Conservation (phyloP, 805 yeast species). For the Komagataella populi region DNA sequence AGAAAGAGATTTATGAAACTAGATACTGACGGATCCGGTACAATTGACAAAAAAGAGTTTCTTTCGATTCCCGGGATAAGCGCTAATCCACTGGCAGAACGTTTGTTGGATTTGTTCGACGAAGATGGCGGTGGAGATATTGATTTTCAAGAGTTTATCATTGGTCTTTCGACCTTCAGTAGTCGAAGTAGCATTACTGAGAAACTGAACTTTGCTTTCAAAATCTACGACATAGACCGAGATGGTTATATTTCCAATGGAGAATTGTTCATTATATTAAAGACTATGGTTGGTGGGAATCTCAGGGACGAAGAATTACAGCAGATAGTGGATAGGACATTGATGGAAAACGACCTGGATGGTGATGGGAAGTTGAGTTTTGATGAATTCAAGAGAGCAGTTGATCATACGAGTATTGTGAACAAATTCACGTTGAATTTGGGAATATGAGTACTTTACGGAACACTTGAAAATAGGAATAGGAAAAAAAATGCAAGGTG, state of each 20-base stretch:
- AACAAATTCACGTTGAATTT: slow-evolving; percentile 1
- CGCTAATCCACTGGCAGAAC: slow-evolving; percentile 75
- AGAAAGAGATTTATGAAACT: slow-evolving; percentile 90
- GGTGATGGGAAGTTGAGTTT: slow-evolving; percentile 80
- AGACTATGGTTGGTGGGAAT: slow-evolving; percentile 95
- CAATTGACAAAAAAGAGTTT: slow-evolving; percentile 84
- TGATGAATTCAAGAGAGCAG: slow-evolving; percentile 70
- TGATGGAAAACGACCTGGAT: slow-evolving; percentile 81
- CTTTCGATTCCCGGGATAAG: slow-evolving; percentile 87
- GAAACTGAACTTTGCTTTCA: slow-evolving; percentile 79
- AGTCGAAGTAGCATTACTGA: slow-evolving; percentile 71
- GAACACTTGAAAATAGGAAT: not conserved
- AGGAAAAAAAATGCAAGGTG: not conserved
- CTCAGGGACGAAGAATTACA: slow-evolving; percentile 79
- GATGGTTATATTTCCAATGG: slow-evolving; percentile 96
- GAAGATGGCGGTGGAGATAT: slow-evolving; percentile 86
- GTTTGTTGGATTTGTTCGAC: slow-evolving; percentile 91
- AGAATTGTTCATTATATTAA: slow-evolving; percentile 79
- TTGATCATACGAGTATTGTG: slow-evolving; percentile 27
- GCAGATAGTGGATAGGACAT: slow-evolving; percentile 93
- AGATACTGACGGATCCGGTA: slow-evolving; percentile 86
- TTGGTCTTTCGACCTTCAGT: slow-evolving; percentile 59
- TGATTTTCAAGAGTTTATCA: slow-evolving; percentile 89
- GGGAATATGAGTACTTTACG: not conserved
- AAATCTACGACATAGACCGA: slow-evolving; percentile 87